These are phyloP conservation scores for Ophiocordyceps australis DNA, from an alignment of 2,329 filamentous ascomycete species.

Conservation along the genomic window DNA sequence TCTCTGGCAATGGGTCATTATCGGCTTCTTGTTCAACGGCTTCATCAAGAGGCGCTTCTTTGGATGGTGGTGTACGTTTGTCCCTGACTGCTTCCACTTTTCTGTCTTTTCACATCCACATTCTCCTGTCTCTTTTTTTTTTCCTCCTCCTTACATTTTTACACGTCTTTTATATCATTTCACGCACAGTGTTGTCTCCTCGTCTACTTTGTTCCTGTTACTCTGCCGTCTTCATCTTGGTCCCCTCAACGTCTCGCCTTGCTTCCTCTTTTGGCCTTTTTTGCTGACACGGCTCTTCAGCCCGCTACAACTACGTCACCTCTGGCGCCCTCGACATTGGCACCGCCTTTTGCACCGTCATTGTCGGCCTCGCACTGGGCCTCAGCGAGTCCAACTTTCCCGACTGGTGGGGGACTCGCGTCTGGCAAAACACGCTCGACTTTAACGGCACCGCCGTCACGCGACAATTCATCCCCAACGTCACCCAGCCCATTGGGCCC, in stretches of 20 bases:
- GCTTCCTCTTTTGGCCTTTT: too few species aligned
- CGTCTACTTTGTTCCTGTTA: too few species aligned
- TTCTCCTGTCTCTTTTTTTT: too few species aligned
- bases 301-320: constrained; percentile 35
- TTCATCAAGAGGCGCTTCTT: constrained; percentile 26
- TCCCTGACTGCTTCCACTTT: too few species aligned
- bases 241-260: too few species aligned
- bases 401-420: constrained; percentile 25
- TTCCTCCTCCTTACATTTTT: too few species aligned
- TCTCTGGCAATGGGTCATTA: constrained; percentile 33
- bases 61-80: constrained; percentile 36
- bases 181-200: too few species aligned
- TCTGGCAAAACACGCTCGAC: constrained; percentile 12
- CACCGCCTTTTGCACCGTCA: constrained; percentile 34
- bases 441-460: constrained; percentile 9
- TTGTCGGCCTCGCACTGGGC: constrained; percentile 28
- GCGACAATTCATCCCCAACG: constrained; percentile 7
- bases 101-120: neutral
- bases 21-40: constrained; percentile 36
- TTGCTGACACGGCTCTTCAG: neutral
- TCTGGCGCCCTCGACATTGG: constrained; percentile 40
- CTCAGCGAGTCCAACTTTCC: constrained; percentile 25
- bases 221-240: too few species aligned
- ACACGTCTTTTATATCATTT: too few species aligned
- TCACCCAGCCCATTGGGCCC: constrained; percentile 10